phyloP scores from a whole-genome alignment of 75 land plant species.

The Larix kaempferi region DNA sequence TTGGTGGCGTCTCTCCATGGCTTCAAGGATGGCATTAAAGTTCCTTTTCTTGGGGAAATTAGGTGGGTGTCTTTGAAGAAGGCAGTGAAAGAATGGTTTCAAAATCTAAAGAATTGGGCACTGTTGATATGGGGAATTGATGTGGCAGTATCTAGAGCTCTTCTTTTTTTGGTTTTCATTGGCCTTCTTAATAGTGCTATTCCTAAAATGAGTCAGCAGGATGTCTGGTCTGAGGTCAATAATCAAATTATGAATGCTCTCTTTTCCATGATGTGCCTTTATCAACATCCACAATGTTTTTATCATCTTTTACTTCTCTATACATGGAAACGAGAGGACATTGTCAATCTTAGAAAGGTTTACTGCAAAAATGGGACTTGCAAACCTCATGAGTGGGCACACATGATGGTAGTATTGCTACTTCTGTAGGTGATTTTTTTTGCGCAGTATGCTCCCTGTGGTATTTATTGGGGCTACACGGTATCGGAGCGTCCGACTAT shows the following conservation, averaged over 20 bases:
- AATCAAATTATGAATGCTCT: constrained; percentile 88
- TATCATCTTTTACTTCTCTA: constrained; percentile 56
- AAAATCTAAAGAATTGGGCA: constrained; percentile 68
- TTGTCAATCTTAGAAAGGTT: constrained; percentile 39
- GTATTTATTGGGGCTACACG: constrained; percentile 78
- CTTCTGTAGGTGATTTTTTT: constrained; percentile 79
- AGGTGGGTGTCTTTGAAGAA: constrained; percentile 43
- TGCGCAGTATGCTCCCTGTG: constrained; percentile 75
- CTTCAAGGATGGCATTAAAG: constrained; percentile 36
- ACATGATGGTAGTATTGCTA: constrained; percentile 67
- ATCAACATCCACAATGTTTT: constrained; percentile 71
- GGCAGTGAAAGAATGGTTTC: constrained; percentile 52
- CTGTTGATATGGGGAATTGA: constrained; percentile 56
- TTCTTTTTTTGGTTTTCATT: constrained; percentile 72
- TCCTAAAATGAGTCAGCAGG: constrained; percentile 47
- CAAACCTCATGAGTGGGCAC: constrained; percentile 71
- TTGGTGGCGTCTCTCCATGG: constrained; percentile 18
- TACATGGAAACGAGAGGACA: constrained; percentile 63
- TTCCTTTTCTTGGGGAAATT: constrained; percentile 52
- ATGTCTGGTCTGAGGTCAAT: constrained; percentile 73
- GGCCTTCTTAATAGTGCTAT: constrained; percentile 62
- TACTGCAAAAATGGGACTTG: constrained; percentile 71
- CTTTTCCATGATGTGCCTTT: constrained; percentile 75
- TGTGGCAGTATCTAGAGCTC: constrained; percentile 62
- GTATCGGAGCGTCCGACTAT: constrained; percentile 57